A percentile compares a stretch with the other conserved stretches of the same genome.
Conservation (phyloP, 106 monocot species). For the Dendrobium nobile region DNA sequence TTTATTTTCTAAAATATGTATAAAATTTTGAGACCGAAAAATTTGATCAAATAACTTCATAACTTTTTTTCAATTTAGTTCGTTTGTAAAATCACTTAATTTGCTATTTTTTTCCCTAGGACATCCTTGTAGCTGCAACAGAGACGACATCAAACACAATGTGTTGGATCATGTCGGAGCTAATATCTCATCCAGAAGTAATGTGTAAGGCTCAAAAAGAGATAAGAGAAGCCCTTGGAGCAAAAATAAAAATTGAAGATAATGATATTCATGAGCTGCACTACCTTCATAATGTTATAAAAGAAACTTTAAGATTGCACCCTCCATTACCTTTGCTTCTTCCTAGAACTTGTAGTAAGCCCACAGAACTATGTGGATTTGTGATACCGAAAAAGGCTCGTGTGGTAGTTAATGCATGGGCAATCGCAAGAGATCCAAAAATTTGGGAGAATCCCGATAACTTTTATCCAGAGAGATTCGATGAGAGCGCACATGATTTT, state of each 20-base stretch:
- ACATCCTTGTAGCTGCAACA: conserved; percentile 37
- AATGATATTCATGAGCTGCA: conserved; percentile 24
- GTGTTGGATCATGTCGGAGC: conserved; percentile 29
- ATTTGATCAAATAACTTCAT: too few relatives aligned
- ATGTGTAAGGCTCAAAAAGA: conserved; percentile 26
- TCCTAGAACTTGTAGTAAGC: conserved; percentile 18
- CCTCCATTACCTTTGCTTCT: conserved; percentile 35
- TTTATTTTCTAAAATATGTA: not conserved
- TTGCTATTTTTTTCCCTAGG: conserved; percentile 3
- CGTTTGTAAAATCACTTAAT: too few relatives aligned
- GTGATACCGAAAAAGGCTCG: conserved; percentile 15
- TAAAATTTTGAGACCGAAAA: too few relatives aligned
- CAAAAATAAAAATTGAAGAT: conserved; percentile 16
- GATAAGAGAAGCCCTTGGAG: not conserved
- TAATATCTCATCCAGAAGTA: conserved; percentile 27
- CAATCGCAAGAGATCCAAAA: not conserved
- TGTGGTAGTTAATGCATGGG: conserved; percentile 19
- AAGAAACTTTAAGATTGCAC: conserved; percentile 37
- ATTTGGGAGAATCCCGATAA: conserved; percentile 26
- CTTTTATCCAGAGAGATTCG: conserved; percentile 21
- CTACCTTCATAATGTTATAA: conserved; percentile 18
- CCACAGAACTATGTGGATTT: conserved; percentile 25
- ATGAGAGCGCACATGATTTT: conserved; percentile 12
- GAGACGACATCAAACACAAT: conserved; percentile 34
- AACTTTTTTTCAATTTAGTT: not conserved